Evolutionary conservation across 176 grass and related monocot species (phyloP).

Genomic region (Ananas comosus): DNA sequence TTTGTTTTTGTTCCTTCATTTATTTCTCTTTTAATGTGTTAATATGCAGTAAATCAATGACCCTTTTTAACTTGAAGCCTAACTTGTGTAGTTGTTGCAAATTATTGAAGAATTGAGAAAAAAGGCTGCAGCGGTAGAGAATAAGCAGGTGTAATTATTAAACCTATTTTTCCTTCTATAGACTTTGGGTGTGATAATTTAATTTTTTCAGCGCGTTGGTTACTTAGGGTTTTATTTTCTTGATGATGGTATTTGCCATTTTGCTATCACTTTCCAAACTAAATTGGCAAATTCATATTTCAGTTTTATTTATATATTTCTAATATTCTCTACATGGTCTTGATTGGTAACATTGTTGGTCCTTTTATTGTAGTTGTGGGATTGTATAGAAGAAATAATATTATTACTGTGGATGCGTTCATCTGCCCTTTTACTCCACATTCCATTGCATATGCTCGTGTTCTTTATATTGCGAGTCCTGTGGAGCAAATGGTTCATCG

Average conservation of each 20-base stretch:
- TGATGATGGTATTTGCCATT: not conserved
- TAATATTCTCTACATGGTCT: not conserved
- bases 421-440: too few relatives aligned
- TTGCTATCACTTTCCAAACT: conserved; percentile 4
- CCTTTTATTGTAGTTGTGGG: not conserved
- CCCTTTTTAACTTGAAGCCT: not conserved
- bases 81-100: conserved; percentile 42
- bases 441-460: not conserved
- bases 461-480: not conserved
- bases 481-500: conserved; percentile 1
- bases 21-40: not conserved
- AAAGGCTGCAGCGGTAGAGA: conserved; percentile 38
- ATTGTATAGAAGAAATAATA: too few relatives aligned
- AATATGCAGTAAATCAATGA: not conserved
- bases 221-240: not conserved
- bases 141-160: conserved; percentile 46
- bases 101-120: conserved; percentile 37
- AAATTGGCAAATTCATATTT: conserved; percentile 13
- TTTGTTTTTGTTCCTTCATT: not conserved
- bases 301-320: not conserved
- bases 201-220: not conserved
- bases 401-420: too few relatives aligned
- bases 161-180: not conserved
- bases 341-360: not conserved
- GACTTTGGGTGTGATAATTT: not conserved